A percentile compares a stretch with the other conserved stretches of the same genome.
phyloP scores from a whole-genome alignment of 2,329 filamentous ascomycete species.

The Hymenoscyphus linearis region DNA sequence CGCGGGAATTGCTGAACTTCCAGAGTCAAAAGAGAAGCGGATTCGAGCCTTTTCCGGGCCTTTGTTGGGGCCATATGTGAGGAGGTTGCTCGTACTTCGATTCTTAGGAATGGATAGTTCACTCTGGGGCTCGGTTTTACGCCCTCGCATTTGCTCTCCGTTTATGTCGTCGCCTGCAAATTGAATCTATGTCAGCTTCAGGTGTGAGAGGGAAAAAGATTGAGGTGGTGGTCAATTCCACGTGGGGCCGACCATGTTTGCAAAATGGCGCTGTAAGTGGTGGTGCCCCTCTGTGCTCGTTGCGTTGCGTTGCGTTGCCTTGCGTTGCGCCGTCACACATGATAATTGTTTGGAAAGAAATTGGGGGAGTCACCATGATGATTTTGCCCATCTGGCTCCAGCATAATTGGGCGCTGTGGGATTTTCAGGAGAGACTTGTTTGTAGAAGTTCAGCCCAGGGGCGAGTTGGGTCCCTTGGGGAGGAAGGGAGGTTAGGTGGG shows the following conservation, averaged over 20 bases:
- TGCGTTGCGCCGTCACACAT: background rate
- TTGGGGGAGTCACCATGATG: slow-evolving; percentile 27
- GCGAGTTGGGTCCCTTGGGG: background rate
- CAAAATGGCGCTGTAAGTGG: background rate
- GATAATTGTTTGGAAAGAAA: background rate
- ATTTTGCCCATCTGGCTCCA: slow-evolving; percentile 30
- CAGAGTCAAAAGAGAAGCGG: slow-evolving; percentile 73
- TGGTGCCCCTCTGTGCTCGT: background rate
- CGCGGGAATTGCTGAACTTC: slow-evolving; percentile 34
- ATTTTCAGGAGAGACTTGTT: background rate
- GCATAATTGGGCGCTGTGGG: slow-evolving; percentile 26
- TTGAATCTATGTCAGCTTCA: background rate
- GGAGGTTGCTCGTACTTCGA: slow-evolving; percentile 59
- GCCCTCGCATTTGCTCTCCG: slow-evolving; percentile 17
- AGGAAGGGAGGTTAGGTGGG: too few species aligned
- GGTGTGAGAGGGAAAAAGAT: background rate
- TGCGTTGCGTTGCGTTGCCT: too few species aligned
- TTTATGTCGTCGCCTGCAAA: slow-evolving; percentile 25
- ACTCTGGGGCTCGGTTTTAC: slow-evolving; percentile 16
- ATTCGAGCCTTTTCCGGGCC: slow-evolving; percentile 53
- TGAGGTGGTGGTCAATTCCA: background rate
- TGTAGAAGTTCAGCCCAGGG: background rate
- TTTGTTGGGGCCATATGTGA: slow-evolving; percentile 32
- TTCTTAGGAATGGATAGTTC: slow-evolving; percentile 53
- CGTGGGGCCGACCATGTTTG: background rate